A percentile compares a stretch with the other conserved stretches of the same genome.
These are phyloP conservation scores for Gracilaria domingensis DNA, from an alignment of 23 red algal species.

Conservation along the genomic window DNA sequence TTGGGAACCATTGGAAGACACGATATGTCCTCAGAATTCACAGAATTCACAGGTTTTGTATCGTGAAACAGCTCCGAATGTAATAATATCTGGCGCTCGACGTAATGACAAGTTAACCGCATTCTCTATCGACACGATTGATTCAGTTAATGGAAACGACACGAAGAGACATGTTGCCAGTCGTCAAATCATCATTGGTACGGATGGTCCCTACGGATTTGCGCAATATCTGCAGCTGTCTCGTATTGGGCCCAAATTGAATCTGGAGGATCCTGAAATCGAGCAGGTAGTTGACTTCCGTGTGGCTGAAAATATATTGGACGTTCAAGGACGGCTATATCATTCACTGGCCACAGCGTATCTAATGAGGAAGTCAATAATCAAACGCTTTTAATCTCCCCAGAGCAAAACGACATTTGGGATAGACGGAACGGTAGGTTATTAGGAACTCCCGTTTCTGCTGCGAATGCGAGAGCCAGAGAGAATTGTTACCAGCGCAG, in stretches of 20 bases:
- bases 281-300: constrained; percentile 30
- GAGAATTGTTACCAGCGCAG: too few relatives aligned
- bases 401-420: background rate
- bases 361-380: constrained; percentile 4
- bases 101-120: background rate
- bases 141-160: constrained; percentile 1
- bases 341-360: constrained; percentile 13
- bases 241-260: constrained; percentile 69
- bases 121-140: background rate
- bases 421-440: background rate
- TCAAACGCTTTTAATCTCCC: background rate
- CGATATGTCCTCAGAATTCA: constrained; percentile 12
- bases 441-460: constrained; percentile 5
- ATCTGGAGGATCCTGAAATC: constrained; percentile 43
- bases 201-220: constrained; percentile 71
- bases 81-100: background rate
- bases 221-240: constrained; percentile 75
- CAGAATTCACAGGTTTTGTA: constrained; percentile 31
- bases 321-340: constrained; percentile 1
- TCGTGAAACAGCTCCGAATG: background rate
- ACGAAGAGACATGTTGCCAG: background rate
- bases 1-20: constrained; percentile 7
- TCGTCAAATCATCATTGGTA: constrained; percentile 59
- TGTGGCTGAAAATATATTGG: constrained; percentile 30
- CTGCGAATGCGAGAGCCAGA: background rate